Evolutionary conservation across 164 flowering plant species (phyloP), one percentile per base, ranked within the genome.

Genomic region (Vitis rotundifolia): DNA sequence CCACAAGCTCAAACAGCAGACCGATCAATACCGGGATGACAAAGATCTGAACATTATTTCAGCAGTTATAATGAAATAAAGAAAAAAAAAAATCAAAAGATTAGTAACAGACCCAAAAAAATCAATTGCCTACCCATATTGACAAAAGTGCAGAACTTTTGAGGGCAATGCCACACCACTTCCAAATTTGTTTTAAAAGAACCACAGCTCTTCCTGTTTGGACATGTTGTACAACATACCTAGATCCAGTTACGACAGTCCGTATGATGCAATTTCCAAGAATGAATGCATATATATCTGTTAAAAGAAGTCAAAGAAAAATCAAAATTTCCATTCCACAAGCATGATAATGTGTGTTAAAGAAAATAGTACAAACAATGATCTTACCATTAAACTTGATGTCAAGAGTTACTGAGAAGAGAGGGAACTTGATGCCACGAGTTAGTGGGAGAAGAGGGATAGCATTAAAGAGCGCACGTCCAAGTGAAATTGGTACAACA

Each of bases 1-100:
- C 89, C 72, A 85, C 52, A 37, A 88, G 87, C 75, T 88, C 92
- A 73, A 88, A 88, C 13, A 88, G 82, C 73, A 86, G 76, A 14
- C 92, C 90, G 70, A 86, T 88, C 72, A 88, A 63, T 50, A 88
- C 86, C 0, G 92, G 92, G 68, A 88, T 86, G 57, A 86, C 78
- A 69, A 88, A 85, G 22, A 86, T 73, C 92, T 88, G 87, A 10
- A 65, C 44, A 56, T 29, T 13, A 18, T 28, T 18, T 3, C n/a
- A 72, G 10, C 14, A 47, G 22, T 2, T 54, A 71, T 13, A 37
- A 37, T 37, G 44, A 6, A 37, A 6, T 37, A 37, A 37, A 37
- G 44, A 6, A 6, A 37, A 51, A 37, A 51, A 6, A 31, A n/a
- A 15, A 5, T 59, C 44, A 0, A 22, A 37, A 37, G 47, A 59